These are phyloP conservation scores for Suillus spraguei DNA, from an alignment of 768 basidiomycete genomes.

Conservation along the genomic window DNA sequence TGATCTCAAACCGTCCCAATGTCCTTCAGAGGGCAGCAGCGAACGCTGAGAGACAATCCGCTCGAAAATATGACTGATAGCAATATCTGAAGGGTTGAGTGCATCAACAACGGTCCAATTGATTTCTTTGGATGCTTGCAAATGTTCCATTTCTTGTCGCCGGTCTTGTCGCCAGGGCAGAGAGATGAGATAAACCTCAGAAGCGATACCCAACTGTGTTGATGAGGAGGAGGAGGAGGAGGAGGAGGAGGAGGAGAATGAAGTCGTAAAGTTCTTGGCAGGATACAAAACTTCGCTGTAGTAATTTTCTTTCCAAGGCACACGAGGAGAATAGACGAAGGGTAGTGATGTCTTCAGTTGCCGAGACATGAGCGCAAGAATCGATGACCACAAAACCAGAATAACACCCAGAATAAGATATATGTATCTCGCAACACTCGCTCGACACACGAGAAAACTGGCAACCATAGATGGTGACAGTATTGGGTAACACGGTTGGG, in stretches of 20 bases:
- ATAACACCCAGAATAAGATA: background rate
- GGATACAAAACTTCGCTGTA: background rate
- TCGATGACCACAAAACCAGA: background rate
- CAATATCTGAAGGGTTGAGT: slow-evolving; percentile 38
- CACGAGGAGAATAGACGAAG: background rate
- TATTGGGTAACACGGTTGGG: background rate
- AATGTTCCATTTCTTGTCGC: slow-evolving; percentile 55
- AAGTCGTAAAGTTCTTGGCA: background rate
- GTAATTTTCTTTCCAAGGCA: background rate
- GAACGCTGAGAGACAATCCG: slow-evolving; percentile 42
- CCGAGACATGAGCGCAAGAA: background rate
- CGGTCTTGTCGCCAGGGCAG: slow-evolving; percentile 59
- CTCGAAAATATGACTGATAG: slow-evolving; percentile 44
- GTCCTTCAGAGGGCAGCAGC: slow-evolving; percentile 13
- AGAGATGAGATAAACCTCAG: slow-evolving; percentile 58
- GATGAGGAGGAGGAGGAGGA: background rate
- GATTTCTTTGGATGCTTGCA: slow-evolving; percentile 49
- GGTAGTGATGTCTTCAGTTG: background rate
- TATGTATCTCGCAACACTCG: background rate
- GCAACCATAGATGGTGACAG: background rate
- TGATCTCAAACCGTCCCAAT: slow-evolving; percentile 8
- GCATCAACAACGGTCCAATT: slow-evolving; percentile 60
- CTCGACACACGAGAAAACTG: background rate
- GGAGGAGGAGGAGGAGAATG: background rate
- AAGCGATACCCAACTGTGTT: slow-evolving; percentile 39